Base-by-base conservation (phyloP, 495 filamentous ascomycete genomes). In the Pyrenula aspistea region DNA sequence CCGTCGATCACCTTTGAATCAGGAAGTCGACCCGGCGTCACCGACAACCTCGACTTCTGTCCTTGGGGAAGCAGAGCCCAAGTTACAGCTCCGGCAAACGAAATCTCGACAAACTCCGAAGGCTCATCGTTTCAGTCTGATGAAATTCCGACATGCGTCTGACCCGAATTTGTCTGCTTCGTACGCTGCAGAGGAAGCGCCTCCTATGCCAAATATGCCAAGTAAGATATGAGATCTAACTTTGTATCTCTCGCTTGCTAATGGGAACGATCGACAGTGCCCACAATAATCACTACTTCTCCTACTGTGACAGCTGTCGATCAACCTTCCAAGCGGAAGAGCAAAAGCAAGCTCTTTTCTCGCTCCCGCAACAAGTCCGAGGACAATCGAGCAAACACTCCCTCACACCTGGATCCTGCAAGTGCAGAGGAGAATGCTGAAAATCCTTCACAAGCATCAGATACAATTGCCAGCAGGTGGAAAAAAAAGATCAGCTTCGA, bases 201-300 rank as follows among this genome's bases (percentile, higher is more conserved):
- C 88, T 49, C 88, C 88, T 10, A 71, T 94, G 55, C 89, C 88
- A 51, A 84, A 84, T 22, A 68, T 91, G 61, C 88, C 81, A 58
- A 82, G 84, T 88, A 80, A 72, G 83, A 77, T 49, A 19, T 71
- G 53, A 25, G 31, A 55, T 52, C 50, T 24, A 52, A 8, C 8
- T 4, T 10, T 19, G 19, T 4, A 42, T 42, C 50, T 52, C 19
- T 10, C 19, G 8, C 19, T 4, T 8, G 8, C 2, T 23, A 24
- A 25, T 49, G 52, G 53, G 54, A 42, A 49, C 22, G 47, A 49
- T 55, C 47, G 63, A 52, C 65, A 88, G 88, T 92, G 49, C 92
- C 92, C 20, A 83, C 84, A 52, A 98, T 98, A 65, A 92, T 96
- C 65, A 95, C 85, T 22, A 98, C 93, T 12, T 86, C 91, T 23